phyloP scores from a whole-genome alignment of 1,284 basidiomycete genomes.

The Heimioporus retisporus region DNA sequence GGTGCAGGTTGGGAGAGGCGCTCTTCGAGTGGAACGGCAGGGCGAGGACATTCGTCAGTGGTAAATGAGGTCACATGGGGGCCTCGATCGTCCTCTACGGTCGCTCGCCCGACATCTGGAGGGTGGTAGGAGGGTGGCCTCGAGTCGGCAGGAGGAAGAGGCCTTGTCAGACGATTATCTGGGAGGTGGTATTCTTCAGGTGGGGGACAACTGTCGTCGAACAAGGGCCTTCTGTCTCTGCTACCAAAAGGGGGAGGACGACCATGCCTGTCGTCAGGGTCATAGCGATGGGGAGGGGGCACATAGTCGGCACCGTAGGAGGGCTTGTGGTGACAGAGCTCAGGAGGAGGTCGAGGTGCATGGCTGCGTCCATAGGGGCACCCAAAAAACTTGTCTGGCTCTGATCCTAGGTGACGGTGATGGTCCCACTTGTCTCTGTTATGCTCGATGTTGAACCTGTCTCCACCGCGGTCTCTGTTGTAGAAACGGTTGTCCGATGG shows the following conservation, averaged over 20 bases:
- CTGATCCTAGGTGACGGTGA: constrained; percentile 44
- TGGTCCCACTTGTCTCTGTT: constrained; percentile 37
- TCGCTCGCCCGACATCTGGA: too few species aligned
- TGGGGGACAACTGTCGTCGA: constrained; percentile 39
- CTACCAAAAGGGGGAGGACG: too few species aligned
- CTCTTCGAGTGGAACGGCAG: too few species aligned
- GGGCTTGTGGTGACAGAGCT: constrained; percentile 56
- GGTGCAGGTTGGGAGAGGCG: too few species aligned
- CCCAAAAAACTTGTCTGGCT: constrained; percentile 45
- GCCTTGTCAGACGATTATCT: constrained; percentile 40
- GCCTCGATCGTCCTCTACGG: too few species aligned
- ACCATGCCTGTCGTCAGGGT: constrained; percentile 43
- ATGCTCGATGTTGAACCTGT: constrained; percentile 24
- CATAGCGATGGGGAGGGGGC: constrained; percentile 46
- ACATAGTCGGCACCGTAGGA: constrained; percentile 44
- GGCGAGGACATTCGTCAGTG: too few species aligned
- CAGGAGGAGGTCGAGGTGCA: constrained; percentile 52
- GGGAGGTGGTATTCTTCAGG: constrained; percentile 33
- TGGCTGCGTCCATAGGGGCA: constrained; percentile 51
- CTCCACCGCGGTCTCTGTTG: constrained; percentile 48
- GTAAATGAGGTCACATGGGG: too few species aligned
- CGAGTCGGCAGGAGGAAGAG: constrained; percentile 33
- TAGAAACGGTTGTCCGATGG: constrained; percentile 31
- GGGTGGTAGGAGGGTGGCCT: constrained; percentile 13
- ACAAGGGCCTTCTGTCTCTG: constrained; percentile 33